phyloP scores from a whole-genome alignment of 768 basidiomycete species.

The Obba rivulosa region DNA sequence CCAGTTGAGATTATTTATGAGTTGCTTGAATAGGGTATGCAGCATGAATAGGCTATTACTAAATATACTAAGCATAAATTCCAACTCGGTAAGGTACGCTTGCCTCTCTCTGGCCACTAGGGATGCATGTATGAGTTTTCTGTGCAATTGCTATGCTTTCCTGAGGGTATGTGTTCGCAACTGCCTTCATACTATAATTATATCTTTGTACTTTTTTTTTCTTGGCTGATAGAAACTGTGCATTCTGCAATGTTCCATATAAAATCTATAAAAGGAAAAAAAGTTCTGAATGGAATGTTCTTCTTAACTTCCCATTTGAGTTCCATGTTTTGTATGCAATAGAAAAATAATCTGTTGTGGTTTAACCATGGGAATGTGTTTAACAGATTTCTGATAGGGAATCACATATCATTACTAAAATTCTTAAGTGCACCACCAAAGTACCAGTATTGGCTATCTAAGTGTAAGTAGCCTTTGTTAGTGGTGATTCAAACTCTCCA shows the following conservation, averaged over 20 bases:
- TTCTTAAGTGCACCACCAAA: slow-evolving; percentile 9
- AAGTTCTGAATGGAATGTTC: slow-evolving; percentile 5
- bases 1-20: slow-evolving; percentile 15
- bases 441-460: slow-evolving; percentile 16
- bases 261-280: neutral
- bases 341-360: slow-evolving; percentile 1
- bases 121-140: slow-evolving; percentile 33
- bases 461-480: slow-evolving; percentile 1
- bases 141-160: slow-evolving; percentile 31
- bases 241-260: neutral
- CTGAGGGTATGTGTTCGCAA: slow-evolving; percentile 22
- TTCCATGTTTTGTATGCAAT: slow-evolving; percentile 15
- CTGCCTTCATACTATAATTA: slow-evolving; percentile 25
- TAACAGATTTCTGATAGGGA: slow-evolving; percentile 9
- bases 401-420: slow-evolving; percentile 20
- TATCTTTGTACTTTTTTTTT: slow-evolving; percentile 13
- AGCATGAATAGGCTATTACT: slow-evolving; percentile 3
- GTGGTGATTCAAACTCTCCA: too few relatives aligned
- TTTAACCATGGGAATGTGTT: neutral
- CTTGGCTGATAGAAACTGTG: neutral
- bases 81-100: too few relatives aligned
- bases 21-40: slow-evolving; percentile 23
- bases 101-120: slow-evolving; percentile 20
- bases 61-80: too few relatives aligned
- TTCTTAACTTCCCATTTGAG: slow-evolving; percentile 2